phyloP scores from a whole-genome alignment of 306 rosid genomes.

The Potentilla sterilis region DNA sequence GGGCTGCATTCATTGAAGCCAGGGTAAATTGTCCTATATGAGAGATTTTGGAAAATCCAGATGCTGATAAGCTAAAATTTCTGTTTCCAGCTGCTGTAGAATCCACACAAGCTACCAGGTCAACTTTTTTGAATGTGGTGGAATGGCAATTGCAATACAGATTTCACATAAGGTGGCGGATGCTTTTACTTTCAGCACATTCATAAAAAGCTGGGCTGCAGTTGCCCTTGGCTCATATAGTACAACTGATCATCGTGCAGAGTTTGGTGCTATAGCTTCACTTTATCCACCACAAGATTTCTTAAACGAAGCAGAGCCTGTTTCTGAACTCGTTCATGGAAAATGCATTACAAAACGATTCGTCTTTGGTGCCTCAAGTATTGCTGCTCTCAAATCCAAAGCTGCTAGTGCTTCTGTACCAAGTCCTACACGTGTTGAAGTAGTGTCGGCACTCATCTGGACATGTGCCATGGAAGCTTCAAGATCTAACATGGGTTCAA shows the following conservation, averaged over 20 bases:
- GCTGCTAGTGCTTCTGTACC: neutral
- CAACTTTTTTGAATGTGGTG: constrained; percentile 38
- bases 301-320: neutral
- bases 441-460: constrained; percentile 12
- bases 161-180: constrained; percentile 38
- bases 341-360: constrained; percentile 2
- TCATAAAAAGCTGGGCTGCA: constrained; percentile 34
- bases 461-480: constrained; percentile 6
- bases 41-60: neutral
- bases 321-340: neutral
- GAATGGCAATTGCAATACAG: constrained; percentile 37
- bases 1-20: constrained; percentile 17
- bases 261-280: neutral
- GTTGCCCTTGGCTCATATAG: neutral
- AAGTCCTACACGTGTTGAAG: constrained; percentile 4
- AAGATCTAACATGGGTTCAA: neutral
- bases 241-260: too few relatives aligned
- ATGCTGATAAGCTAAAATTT: neutral
- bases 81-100: constrained; percentile 6
- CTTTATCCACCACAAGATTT: neutral
- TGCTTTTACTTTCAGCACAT: constrained; percentile 25
- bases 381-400: neutral
- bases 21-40: constrained; percentile 2
- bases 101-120: constrained; percentile 21
- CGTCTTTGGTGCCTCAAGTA: neutral